Conservation (phyloP, 2,329 filamentous ascomycete species). For the Xenosphaeropsis pyriputrescens region DNA sequence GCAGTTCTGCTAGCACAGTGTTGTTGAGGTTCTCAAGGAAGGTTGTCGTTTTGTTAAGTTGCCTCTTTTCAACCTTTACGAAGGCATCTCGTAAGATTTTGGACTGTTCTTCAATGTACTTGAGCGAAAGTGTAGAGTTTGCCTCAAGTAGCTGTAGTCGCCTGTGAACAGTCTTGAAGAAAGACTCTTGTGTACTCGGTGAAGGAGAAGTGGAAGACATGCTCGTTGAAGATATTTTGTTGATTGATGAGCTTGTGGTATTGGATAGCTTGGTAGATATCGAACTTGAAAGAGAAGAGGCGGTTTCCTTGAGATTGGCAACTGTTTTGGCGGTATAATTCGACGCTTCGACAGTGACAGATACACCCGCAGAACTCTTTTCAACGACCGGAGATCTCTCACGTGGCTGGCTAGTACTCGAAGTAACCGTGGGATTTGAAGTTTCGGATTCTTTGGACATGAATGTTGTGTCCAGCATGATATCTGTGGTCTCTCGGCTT, state of each 20-base stretch:
- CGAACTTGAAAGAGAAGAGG: not conserved
- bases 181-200: conserved; percentile 88
- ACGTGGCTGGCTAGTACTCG: not conserved
- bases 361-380: not conserved
- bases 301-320: not conserved
- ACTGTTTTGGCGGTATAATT: not conserved
- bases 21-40: conserved; percentile 79
- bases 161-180: conserved; percentile 95
- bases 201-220: conserved; percentile 30
- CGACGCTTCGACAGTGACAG: not conserved
- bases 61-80: conserved; percentile 72
- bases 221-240: conserved; percentile 3
- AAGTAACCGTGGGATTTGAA: not conserved
- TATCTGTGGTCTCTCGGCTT: not conserved
- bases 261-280: not conserved
- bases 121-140: conserved; percentile 81
- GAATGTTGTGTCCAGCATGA: not conserved
- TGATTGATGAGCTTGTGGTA: not conserved
- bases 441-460: not conserved
- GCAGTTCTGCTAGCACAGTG: conserved; percentile 72
- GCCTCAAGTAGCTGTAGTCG: conserved; percentile 80
- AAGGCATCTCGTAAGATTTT: conserved; percentile 80
- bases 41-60: conserved; percentile 65
- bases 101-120: conserved; percentile 96
- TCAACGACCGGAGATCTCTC: not conserved